Percentiles rank a stretch among this genome's conserved stretches.
Conservation (phyloP, 345 rosid genomes). For the Gynandropsis gynandra region DNA sequence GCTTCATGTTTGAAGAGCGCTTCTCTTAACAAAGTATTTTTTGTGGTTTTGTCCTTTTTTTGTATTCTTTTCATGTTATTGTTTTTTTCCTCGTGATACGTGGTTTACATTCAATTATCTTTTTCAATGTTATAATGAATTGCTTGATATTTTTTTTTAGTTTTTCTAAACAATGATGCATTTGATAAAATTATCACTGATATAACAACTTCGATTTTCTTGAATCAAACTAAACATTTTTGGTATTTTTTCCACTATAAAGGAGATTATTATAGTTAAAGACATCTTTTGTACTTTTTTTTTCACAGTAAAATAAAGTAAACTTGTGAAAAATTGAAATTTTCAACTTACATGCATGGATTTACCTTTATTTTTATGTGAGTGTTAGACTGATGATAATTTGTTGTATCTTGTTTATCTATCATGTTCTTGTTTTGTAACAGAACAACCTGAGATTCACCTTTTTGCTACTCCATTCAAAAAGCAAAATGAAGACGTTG, state of each 20-base stretch:
- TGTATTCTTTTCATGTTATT: slow-evolving; percentile 31
- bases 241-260: too few species aligned
- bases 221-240: too few species aligned
- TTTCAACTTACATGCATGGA: too few species aligned
- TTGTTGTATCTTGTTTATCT: too few species aligned
- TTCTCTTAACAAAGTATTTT: slow-evolving; percentile 78
- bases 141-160: neutral
- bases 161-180: neutral
- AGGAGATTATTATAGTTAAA: too few species aligned
- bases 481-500: slow-evolving; percentile 71
- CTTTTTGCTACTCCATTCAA: slow-evolving; percentile 83
- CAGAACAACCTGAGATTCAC: slow-evolving; percentile 94
- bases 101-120: slow-evolving; percentile 18
- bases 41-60: slow-evolving; percentile 71
- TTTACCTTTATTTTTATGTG: too few species aligned
- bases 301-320: too few species aligned
- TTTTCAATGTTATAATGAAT: slow-evolving; percentile 15
- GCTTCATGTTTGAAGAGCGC: slow-evolving; percentile 89
- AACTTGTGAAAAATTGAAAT: too few species aligned
- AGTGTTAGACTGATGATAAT: too few species aligned
- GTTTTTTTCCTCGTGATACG: slow-evolving; percentile 5
- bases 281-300: too few species aligned
- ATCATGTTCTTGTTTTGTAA: slow-evolving; percentile 15
- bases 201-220: neutral
- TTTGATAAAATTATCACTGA: neutral